These are phyloP conservation scores for Monosporascus sp. DNA, from an alignment of 2,329 filamentous ascomycete species.

Conservation along the genomic window DNA sequence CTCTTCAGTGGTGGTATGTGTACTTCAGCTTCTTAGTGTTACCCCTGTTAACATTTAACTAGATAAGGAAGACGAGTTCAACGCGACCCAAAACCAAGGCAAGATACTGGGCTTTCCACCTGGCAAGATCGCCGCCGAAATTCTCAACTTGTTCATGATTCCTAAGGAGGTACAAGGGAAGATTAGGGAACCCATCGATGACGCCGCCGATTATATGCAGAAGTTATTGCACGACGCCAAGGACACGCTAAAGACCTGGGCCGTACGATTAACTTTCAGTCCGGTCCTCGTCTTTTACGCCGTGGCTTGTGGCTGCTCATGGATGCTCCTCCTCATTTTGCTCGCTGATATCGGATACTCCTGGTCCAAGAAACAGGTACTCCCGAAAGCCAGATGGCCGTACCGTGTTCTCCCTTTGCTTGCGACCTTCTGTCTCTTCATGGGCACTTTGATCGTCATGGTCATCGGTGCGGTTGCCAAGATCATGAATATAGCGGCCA, in stretches of 20 bases:
- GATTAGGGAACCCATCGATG: conserved; percentile 1
- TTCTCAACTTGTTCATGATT: background rate
- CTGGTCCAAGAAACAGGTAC: background rate
- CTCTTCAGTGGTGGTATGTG: background rate
- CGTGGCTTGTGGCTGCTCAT: background rate
- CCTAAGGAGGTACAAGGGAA: conserved; percentile 2
- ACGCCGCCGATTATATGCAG: background rate
- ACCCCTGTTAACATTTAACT: background rate
- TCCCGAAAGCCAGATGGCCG: background rate
- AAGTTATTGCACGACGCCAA: background rate
- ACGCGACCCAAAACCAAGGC: background rate
- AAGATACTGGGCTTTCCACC: background rate
- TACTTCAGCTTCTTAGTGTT: background rate
- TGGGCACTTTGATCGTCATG: background rate
- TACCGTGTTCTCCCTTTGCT: background rate
- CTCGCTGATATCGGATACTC: background rate
- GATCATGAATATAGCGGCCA: background rate
- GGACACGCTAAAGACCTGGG: background rate
- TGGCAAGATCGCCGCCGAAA: background rate
- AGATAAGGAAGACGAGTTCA: background rate
- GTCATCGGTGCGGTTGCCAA: background rate
- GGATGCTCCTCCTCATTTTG: background rate
- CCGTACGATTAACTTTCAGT: background rate
- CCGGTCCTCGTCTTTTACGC: background rate
- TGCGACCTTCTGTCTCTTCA: background rate